These are phyloP conservation scores for Rhazya stricta DNA, from an alignment of 257 asterid genomes.

Conservation along the genomic window DNA sequence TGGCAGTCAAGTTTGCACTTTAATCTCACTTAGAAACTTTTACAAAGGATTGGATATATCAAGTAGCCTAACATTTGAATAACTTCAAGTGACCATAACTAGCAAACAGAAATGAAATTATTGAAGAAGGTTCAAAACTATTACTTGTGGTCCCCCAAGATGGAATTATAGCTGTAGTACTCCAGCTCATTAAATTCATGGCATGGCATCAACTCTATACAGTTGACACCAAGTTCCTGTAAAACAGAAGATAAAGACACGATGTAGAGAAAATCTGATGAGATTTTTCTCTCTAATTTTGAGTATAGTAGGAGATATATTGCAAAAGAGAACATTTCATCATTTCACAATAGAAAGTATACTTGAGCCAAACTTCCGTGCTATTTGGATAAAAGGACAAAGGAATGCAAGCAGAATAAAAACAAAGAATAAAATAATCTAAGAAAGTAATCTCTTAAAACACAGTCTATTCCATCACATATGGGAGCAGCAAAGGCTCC, in stretches of 20 bases:
- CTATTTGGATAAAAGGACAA: background rate
- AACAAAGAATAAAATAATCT: background rate
- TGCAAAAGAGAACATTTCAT: background rate
- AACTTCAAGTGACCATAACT: background rate
- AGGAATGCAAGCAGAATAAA: background rate
- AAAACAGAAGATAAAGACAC: conserved; percentile 13
- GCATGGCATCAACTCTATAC: conserved; percentile 99
- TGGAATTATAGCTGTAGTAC: conserved; percentile 83
- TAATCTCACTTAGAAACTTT: background rate
- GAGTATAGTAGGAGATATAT: background rate
- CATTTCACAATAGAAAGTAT: background rate
- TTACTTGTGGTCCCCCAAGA: conserved; percentile 92
- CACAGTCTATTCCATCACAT: background rate
- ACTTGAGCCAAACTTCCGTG: background rate
- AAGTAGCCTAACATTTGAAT: background rate
- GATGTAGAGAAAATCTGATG: too few species aligned
- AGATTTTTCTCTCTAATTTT: background rate
- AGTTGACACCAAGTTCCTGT: conserved; percentile 97
- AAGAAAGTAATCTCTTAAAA: background rate
- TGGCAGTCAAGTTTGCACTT: background rate
- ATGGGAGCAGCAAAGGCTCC: background rate
- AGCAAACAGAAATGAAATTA: background rate
- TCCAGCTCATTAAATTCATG: conserved; percentile 97
- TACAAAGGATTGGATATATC: background rate
- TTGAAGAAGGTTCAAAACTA: conserved; percentile 16